Percentiles rank a stretch among this genome's conserved stretches.
phyloP scores from a whole-genome alignment of 2,329 filamentous ascomycete genomes.

The Colletotrichum falcatum region DNA sequence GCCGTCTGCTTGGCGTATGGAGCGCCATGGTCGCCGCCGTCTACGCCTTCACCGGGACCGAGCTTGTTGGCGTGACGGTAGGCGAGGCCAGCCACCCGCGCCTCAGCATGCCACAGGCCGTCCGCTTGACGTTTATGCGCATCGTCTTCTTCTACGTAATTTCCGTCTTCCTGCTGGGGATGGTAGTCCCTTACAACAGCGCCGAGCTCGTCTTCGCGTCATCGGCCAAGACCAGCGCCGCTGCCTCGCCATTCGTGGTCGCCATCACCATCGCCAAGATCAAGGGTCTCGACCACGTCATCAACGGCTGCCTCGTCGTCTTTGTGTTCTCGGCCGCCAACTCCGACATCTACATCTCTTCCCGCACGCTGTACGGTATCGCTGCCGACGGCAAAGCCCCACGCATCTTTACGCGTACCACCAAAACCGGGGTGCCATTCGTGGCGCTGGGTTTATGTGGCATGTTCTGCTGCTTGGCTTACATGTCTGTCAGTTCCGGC shows the following conservation, averaged over 20 bases:
- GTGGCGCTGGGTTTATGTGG: slow-evolving; percentile 53
- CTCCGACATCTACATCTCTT: slow-evolving; percentile 51
- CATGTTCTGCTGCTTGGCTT: slow-evolving; percentile 53
- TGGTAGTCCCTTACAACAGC: slow-evolving; percentile 73
- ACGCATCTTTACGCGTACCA: slow-evolving; percentile 49
- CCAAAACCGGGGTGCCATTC: slow-evolving; percentile 55
- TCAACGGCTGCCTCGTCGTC: slow-evolving; percentile 29
- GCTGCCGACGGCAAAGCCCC: slow-evolving; percentile 57
- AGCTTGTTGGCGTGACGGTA: slow-evolving; percentile 76
- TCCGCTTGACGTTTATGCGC: slow-evolving; percentile 76
- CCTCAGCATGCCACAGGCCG: slow-evolving; percentile 74
- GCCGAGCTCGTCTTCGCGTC: slow-evolving; percentile 56
- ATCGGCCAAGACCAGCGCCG: slow-evolving; percentile 50
- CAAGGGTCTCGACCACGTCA: slow-evolving; percentile 34
- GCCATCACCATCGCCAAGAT: slow-evolving; percentile 32
- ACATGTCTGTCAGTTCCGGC: slow-evolving; percentile 54
- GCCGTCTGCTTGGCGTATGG: slow-evolving; percentile 56
- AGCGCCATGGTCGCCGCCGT: slow-evolving; percentile 53
- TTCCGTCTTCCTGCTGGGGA: slow-evolving; percentile 74
- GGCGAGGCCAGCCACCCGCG: slow-evolving; percentile 77
- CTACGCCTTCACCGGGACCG: slow-evolving; percentile 64
- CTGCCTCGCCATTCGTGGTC: slow-evolving; percentile 40
- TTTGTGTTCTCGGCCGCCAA: slow-evolving; percentile 31
- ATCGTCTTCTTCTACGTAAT: slow-evolving; percentile 77
- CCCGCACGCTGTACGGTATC: slow-evolving; percentile 55